phyloP scores from a whole-genome alignment of 176 grass and related monocot species.

The Saccharum spontaneum region DNA sequence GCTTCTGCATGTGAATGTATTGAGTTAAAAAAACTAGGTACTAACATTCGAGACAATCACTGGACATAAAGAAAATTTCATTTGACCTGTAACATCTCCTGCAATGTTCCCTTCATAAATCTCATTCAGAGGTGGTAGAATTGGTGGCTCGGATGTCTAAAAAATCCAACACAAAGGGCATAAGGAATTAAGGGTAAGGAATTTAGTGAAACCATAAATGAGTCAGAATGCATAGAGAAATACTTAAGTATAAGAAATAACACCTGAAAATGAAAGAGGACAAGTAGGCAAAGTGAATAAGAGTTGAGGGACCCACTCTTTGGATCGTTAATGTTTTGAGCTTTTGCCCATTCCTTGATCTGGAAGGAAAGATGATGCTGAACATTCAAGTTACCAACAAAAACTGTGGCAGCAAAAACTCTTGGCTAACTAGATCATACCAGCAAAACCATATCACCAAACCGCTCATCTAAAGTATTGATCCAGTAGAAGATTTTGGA shows the following conservation, averaged over 20 bases:
- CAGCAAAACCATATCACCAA: constrained; percentile 92
- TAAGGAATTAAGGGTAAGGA: constrained; percentile 1
- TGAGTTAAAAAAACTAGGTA: constrained; percentile 37
- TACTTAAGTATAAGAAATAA: constrained; percentile 29
- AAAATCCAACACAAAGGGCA: background rate
- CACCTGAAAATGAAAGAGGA: constrained; percentile 97
- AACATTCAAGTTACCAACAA: constrained; percentile 31
- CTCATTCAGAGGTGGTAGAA: constrained; percentile 79
- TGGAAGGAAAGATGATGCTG: constrained; percentile 46
- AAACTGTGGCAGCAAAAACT: constrained; percentile 3
- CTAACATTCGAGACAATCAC: constrained; percentile 11
- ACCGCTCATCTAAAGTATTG: constrained; percentile 73
- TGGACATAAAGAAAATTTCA: constrained; percentile 9
- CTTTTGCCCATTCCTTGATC: constrained; percentile 99
- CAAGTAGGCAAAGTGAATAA: constrained; percentile 87
- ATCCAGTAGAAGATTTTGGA: constrained; percentile 82
- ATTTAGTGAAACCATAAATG: constrained; percentile 27
- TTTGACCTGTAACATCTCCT: constrained; percentile 60
- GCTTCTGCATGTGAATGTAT: constrained; percentile 47
- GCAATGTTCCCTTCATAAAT: constrained; percentile 74
- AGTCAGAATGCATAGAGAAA: background rate
- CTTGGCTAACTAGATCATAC: constrained; percentile 42
- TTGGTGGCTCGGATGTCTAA: constrained; percentile 74
- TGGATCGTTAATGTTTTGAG: constrained; percentile 89
- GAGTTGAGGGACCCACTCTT: constrained; percentile 87